These are phyloP conservation scores for Plasmodium falciparum DNA, from an alignment of 169 alveolate genomes.

Conservation along the genomic window DNA sequence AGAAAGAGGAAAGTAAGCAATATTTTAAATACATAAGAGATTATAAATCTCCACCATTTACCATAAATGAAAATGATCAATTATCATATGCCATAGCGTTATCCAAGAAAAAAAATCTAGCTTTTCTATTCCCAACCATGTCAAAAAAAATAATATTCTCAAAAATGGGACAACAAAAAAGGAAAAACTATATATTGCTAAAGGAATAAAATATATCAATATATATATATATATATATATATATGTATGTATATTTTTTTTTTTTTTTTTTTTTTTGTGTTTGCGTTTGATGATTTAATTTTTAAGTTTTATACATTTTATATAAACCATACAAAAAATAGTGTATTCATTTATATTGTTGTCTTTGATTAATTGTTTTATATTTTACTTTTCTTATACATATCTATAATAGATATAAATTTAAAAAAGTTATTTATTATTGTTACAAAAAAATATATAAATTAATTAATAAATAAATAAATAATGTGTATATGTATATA, in stretches of 20 bases:
- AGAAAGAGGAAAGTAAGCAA: conserved; percentile 16
- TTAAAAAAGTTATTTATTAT: no score
- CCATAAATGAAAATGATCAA: conserved; percentile 27
- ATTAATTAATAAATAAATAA: no score
- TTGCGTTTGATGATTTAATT: background rate
- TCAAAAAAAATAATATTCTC: conserved; percentile 66
- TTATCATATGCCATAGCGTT: conserved; percentile 44
- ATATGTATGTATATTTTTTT: no score
- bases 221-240: no score
- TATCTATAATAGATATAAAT: no score
- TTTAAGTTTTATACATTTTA: background rate
- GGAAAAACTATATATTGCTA: conserved; percentile 52
- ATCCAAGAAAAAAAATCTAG: conserved; percentile 33
- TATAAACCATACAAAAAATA: no score
- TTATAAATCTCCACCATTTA: conserved; percentile 64
- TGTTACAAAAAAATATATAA: no score
- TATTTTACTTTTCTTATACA: no score
- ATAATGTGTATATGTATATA: background rate
- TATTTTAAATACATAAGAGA: conserved; percentile 64
- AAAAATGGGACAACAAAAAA: conserved; percentile 68
- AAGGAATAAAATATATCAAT: conserved; percentile 6
- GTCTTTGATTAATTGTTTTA: no score
- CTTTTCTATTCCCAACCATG: conserved; percentile 49
- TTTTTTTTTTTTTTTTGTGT: no score
- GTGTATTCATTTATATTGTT: no score